Evolutionary conservation across 331 rosid genomes (phyloP), one percentile per base, ranked within the genome.

Genomic region (Pyracantha coccinea): DNA sequence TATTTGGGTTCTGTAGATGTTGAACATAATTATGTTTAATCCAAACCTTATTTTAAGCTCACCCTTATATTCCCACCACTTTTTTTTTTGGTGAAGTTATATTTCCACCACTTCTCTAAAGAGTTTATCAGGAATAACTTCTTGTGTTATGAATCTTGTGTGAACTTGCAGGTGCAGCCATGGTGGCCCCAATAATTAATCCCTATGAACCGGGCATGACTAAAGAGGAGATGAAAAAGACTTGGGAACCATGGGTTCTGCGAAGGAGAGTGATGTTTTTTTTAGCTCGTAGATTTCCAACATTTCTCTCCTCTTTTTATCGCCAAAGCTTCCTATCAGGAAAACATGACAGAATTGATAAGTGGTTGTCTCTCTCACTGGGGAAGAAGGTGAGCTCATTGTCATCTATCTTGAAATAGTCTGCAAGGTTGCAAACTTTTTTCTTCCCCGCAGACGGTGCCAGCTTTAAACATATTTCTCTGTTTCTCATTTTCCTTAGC

Each of bases 201-300:
- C 99, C 97, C 41, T 94, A 88, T 64, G 93, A 90, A 8, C 80
- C 80, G 15, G 77, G 73, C 84, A 90, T 94, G 97, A 82, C 85
- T 69, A 90, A 87, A 79, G 96, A 89, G 68, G 99, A 92, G 85
- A 83, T 72, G 83, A 86, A 77, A 86, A 82, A 89, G 76, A 85
- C 89, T 54, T 94, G 97, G 97, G 92, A 87, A 78, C 93, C 81
- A 68, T 94, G 99, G 97, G 65, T 78, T 76, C 82, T 87, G 28
- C 85, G 89, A 83, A 90, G 96, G 84, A 90, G 85, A 72, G 59
- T 88, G 14, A 80, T 85, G 86, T 89, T 74, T 80, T 79, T 86
- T 74, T 74, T 92, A 80, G 97, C 99, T 58, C 87, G 75, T 66
- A 87, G 93, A 77, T 89, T 87, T 85, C 99, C 99, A 6, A 86